A percentile compares a stretch with the other conserved stretches of the same genome.
These are phyloP conservation scores for Candida nonsorbophila DNA, from an alignment of 805 yeast genomes.

Conservation along the genomic window DNA sequence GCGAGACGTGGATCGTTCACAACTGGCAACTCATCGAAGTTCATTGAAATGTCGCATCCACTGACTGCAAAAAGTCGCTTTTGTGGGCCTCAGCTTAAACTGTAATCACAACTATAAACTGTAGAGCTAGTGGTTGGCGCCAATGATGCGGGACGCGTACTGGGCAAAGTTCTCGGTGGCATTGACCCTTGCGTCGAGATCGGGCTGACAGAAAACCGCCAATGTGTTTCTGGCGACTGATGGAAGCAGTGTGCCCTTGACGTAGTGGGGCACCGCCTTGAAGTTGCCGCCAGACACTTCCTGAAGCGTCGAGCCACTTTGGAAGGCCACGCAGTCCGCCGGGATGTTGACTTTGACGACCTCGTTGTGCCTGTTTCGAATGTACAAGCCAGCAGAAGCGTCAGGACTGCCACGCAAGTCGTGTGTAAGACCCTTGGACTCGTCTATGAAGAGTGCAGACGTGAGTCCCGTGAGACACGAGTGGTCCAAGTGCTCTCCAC, in stretches of 20 bases:
- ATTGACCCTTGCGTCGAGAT: conserved; percentile 44
- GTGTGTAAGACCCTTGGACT: conserved; percentile 16
- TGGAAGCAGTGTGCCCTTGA: conserved; percentile 35
- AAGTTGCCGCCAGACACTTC: conserved; percentile 44
- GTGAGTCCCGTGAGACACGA: conserved; percentile 57
- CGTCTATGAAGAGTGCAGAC: conserved; percentile 47
- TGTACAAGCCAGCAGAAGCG: conserved; percentile 45
- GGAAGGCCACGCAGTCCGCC: conserved; percentile 51
- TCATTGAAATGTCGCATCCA: no score
- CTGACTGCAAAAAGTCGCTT: no score
- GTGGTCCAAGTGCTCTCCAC: conserved; percentile 60
- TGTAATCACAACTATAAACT: no score
- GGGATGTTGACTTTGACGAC: conserved; percentile 51
- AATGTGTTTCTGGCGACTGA: conserved; percentile 46
- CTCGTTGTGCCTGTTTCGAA: conserved; percentile 39
- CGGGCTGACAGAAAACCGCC: conserved; percentile 61
- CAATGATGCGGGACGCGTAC: conserved; percentile 39
- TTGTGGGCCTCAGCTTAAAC: no score
- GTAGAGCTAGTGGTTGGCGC: conserved; percentile 27
- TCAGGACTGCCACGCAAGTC: conserved; percentile 35
- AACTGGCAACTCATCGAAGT: conserved; percentile 1
- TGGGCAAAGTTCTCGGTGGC: conserved; percentile 43
- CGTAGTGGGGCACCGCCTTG: conserved; percentile 57
- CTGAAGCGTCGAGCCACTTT: conserved; percentile 54
- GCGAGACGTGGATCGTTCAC: conserved; percentile 2